Base-by-base conservation (phyloP, 257 asterid genomes). In the Forsythia suspensa region DNA sequence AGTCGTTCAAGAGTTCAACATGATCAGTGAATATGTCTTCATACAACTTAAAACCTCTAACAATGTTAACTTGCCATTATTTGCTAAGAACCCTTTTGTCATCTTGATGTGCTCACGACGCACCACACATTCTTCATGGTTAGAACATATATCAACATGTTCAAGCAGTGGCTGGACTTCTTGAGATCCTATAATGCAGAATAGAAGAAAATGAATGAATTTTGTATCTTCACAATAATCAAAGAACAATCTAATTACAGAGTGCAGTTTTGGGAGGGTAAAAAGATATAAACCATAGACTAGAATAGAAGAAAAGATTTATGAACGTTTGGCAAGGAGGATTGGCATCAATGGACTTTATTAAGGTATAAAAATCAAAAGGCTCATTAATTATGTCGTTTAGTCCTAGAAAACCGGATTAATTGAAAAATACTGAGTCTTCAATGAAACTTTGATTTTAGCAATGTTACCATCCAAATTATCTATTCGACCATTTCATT, bases 61-160 rank as follows among this genome's bases (percentile, higher is more conserved):
- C 98, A 76, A 93, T 97, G 82, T 95, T 95, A 82, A 95, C 92
- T 98, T 95, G 93, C 61, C 82, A 80, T 95, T 97, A 91, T 87
- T 93, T 24, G 97, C 97, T 44, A 83, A 78, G 79, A 90, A 95
- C 63, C 99, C 98, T 87, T 92, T 93, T 18, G 92, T 95, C 89
- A 89, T 84, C 87, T 92, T 93, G 84, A 95, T 90, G 81, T 85
- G 91, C 29, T 85, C 84, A 24, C 89, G 90, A 36, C 97, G 97
- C 10, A 87, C 85, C 82, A 93, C 97, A 40, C 98, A 95, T 7
- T 79, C 89, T 77, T 90, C 98, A 67, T 95, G 99, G 86, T 90
- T 87, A 36, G 94, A 86, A 78, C 99, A 91, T 73, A 95, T 80
- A 40, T 91, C 91, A 13, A 82, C 82, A 12, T 88, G 85, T 73